These are phyloP conservation scores for Neurospora sp. DNA, from an alignment of 495 filamentous ascomycete genomes.

Conservation along the genomic window DNA sequence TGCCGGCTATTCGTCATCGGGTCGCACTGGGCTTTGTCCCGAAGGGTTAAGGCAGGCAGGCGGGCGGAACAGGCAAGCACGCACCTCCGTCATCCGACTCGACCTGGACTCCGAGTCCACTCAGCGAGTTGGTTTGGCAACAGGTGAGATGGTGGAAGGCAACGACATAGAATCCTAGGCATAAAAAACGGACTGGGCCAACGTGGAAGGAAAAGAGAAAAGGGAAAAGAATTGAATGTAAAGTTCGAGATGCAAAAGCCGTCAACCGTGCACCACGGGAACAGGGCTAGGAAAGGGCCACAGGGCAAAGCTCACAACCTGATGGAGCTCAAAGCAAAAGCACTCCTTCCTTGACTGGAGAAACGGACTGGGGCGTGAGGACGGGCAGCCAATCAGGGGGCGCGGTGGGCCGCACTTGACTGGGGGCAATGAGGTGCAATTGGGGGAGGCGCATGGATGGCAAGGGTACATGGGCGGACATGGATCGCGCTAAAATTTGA, in stretches of 20 bases:
- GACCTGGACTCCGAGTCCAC: background rate
- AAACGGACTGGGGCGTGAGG: background rate
- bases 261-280: background rate
- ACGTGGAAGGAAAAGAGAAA: background rate
- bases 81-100: background rate
- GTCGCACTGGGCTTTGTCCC: background rate
- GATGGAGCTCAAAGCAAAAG: background rate
- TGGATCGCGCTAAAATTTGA: conserved; percentile 25
- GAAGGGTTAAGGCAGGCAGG: background rate
- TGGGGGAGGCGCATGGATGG: conserved; percentile 13
- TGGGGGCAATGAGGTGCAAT: background rate
- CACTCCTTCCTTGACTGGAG: background rate
- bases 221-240: background rate
- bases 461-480: conserved; percentile 14
- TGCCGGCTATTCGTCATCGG: background rate
- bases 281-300: background rate
- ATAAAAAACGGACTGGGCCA: background rate
- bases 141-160: background rate
- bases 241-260: background rate
- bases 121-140: background rate
- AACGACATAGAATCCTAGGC: background rate
- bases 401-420: background rate
- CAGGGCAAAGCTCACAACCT: background rate
- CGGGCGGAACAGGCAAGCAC: background rate
- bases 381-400: background rate